Evolutionary conservation across 805 yeast species (phyloP).

Genomic region (Brettanomyces naardenensis): DNA sequence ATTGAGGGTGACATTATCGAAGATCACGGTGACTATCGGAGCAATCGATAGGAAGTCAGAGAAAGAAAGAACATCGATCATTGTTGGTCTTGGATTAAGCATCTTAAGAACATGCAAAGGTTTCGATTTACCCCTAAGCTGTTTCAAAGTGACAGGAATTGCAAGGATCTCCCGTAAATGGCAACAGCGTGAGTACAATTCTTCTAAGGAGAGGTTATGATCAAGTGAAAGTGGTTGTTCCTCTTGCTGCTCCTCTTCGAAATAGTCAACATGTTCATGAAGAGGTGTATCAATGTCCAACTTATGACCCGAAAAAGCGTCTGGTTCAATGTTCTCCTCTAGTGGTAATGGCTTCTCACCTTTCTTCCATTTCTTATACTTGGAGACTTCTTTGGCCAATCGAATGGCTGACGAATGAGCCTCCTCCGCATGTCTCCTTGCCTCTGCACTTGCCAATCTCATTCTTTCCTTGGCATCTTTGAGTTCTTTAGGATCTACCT

Average conservation of each 20-base stretch:
- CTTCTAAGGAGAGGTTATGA: conserved; percentile 33
- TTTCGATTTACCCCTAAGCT: conserved; percentile 40
- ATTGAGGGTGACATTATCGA: conserved; percentile 49
- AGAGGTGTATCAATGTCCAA: conserved; percentile 64
- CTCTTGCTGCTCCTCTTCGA: conserved; percentile 6
- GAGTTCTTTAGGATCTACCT: conserved; percentile 39
- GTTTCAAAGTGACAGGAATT: conserved; percentile 45
- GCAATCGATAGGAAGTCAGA: conserved; percentile 50
- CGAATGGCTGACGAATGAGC: conserved; percentile 67
- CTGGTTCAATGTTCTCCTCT: conserved; percentile 20
- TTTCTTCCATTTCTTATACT: conserved; percentile 28
- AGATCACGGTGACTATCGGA: conserved; percentile 46
- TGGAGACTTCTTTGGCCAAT: conserved; percentile 57
- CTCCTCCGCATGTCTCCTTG: conserved; percentile 67
- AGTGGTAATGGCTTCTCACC: conserved; percentile 13
- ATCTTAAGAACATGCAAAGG: conserved; percentile 49
- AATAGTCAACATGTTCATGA: conserved; percentile 36
- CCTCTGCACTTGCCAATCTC: conserved; percentile 44
- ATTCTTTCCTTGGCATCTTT: conserved; percentile 54
- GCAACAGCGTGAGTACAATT: conserved; percentile 42
- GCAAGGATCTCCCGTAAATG: conserved; percentile 42
- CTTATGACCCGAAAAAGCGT: conserved; percentile 3
- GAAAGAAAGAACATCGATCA: conserved; percentile 49
- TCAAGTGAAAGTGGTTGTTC: conserved; percentile 2
- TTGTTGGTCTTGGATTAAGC: conserved; percentile 51